Percentiles rank a stretch among this genome's conserved stretches.
Conservation (phyloP, 192 early-diverging fungal species). For the Coemansia sp. region DNA sequence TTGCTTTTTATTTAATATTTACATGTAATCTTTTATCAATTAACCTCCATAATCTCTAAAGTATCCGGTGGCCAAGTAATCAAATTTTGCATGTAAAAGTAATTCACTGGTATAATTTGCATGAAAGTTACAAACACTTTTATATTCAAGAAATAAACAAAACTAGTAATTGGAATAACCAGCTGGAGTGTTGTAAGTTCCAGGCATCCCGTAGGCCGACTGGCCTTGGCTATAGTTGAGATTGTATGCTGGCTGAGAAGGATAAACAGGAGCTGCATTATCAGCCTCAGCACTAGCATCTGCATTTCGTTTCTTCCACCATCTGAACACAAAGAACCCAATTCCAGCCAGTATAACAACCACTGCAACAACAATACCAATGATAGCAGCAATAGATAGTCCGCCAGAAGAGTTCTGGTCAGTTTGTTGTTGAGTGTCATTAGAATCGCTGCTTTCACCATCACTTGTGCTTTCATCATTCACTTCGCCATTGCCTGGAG, state of each 20-base stretch:
- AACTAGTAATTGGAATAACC: too few species aligned
- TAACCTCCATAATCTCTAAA: too few species aligned
- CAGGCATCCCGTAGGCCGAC: background rate
- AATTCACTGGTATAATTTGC: too few species aligned
- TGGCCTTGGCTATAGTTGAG: background rate
- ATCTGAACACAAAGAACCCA: background rate
- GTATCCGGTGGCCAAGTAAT: too few species aligned
- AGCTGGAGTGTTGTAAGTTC: background rate
- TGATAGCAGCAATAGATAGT: background rate
- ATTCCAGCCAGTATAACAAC: background rate
- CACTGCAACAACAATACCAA: slow-evolving; percentile 5
- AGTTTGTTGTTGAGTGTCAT: background rate
- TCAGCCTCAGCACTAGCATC: background rate
- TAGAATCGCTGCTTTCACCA: background rate
- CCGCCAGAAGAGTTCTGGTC: background rate
- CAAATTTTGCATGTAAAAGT: too few species aligned
- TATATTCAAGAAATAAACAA: too few species aligned
- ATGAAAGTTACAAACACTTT: too few species aligned
- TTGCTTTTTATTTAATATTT: too few species aligned
- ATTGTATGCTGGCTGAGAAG: background rate
- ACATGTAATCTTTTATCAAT: too few species aligned
- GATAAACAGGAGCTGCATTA: background rate
- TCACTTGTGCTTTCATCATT: background rate
- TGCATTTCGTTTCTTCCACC: background rate
- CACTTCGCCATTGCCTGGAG: too few species aligned